These are phyloP conservation scores for Boletus subparvulus DNA, from an alignment of 768 basidiomycete species.

Conservation along the genomic window DNA sequence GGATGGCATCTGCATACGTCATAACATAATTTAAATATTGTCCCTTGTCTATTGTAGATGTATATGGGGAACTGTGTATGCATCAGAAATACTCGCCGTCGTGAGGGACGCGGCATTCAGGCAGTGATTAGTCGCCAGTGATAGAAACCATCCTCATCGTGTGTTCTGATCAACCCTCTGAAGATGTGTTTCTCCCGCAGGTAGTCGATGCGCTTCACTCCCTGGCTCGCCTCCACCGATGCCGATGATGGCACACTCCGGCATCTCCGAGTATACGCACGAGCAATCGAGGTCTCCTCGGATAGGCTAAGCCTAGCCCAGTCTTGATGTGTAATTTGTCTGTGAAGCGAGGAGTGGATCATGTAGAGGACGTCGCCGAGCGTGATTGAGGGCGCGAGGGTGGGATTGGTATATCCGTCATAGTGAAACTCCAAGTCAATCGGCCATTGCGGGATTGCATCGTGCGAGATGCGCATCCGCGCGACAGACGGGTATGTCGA, in stretches of 20 bases:
- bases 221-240: constrained; percentile 35
- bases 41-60: neutral
- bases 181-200: constrained; percentile 36
- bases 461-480: constrained; percentile 56
- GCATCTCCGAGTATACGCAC: constrained; percentile 38
- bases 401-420: constrained; percentile 24
- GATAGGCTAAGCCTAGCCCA: constrained; percentile 31
- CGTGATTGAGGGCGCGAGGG: constrained; percentile 44
- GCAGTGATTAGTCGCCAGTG: constrained; percentile 32
- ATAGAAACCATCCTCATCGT: constrained; percentile 30
- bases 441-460: constrained; percentile 60
- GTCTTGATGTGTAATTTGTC: constrained; percentile 37
- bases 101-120: neutral
- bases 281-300: constrained; percentile 33
- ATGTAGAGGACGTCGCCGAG: constrained; percentile 58
- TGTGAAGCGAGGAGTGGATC: constrained; percentile 49
- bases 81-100: neutral
- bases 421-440: constrained; percentile 48
- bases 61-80: neutral
- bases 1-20: neutral
- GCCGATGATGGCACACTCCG: constrained; percentile 30
- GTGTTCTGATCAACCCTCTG: constrained; percentile 35
- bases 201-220: constrained; percentile 43
- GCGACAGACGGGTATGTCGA: constrained; percentile 58
- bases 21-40: neutral